Base-by-base conservation (phyloP, 371 early-diverging fungal genomes). In the Haplosporangium sp. region DNA sequence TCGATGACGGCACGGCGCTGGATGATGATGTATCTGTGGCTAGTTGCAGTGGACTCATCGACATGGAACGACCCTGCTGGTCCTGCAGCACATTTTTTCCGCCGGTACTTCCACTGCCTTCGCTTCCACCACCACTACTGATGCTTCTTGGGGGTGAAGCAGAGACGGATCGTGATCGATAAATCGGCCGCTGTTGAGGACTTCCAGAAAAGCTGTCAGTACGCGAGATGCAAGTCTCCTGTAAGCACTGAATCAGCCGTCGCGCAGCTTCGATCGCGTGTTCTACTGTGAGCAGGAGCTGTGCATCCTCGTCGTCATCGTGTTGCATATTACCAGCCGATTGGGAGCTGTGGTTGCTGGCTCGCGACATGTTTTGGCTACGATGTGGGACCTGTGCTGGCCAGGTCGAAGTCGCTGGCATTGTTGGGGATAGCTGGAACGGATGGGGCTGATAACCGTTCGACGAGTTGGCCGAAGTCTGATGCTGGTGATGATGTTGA, bases 331-430 rank as follows among this genome's bases (percentile, higher is more conserved):
- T 66, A 11, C 18, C 55, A 13, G 67, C 55, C 18, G 71, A 71
- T 16, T 67, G 72, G 20, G 63, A 41, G 36, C 72, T 72, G n/a
- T 71, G 77, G 43, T 67, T 77, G 54, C 72, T 72, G 8, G 77
- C 21, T 12, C 77, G 77, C 0, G 77, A 76, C 70, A 76, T 64
- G 29, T 77, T 77, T 40, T 77, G 77, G 23, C 67, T 67, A n/a
- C 77, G 62, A 12, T 77, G 77, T 6, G 77, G 77, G 20, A 67
- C 56, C 37, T 71, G 66, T 2, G 57, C 42, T 5, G 77, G 60
- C 71, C 71, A 77, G 7, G 62, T 60, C 6, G 77, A 50, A 10
- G 68, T 42, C 16, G 67, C 38, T 0, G 67, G 64, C 45, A 77
- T 67, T 0, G 72, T 71, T 29, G 77, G 77, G 4, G 77, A 77